Conservation (phyloP, 768 basidiomycete species). For the Rubroboletus pulcherrimus region DNA sequence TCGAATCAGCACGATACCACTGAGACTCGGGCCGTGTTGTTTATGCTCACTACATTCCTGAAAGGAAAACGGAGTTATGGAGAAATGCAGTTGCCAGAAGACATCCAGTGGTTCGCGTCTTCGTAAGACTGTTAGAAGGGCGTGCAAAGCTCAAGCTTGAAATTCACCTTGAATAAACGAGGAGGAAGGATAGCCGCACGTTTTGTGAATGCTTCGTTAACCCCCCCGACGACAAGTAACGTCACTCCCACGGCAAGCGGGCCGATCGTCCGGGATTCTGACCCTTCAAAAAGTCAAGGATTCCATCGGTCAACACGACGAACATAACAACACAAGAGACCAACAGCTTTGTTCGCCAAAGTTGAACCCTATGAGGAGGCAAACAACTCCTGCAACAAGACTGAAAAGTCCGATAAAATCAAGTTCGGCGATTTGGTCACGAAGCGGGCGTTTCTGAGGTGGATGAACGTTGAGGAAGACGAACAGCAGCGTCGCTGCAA, state of each 20-base stretch:
- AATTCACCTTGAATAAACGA: slow-evolving; percentile 60
- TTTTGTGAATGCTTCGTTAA: slow-evolving; percentile 60
- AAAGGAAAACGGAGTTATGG: slow-evolving; percentile 60
- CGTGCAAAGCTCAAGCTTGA: not conserved
- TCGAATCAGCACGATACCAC: not conserved
- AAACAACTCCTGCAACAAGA: slow-evolving; percentile 62
- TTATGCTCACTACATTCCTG: slow-evolving; percentile 29
- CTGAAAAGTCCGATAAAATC: slow-evolving; percentile 66
- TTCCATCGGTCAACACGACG: not conserved
- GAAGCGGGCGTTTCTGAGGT: slow-evolving; percentile 53
- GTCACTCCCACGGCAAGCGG: slow-evolving; percentile 52
- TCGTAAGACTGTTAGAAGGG: not conserved
- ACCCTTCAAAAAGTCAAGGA: slow-evolving; percentile 39
- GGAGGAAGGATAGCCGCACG: slow-evolving; percentile 71
- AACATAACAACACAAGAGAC: slow-evolving; percentile 20
- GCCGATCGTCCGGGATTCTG: slow-evolving; percentile 50
- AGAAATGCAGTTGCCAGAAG: slow-evolving; percentile 57
- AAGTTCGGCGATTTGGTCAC: slow-evolving; percentile 56
- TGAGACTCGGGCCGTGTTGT: not conserved
- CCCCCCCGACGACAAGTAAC: slow-evolving; percentile 44
- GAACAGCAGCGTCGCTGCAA: slow-evolving; percentile 57
- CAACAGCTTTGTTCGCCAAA: slow-evolving; percentile 61
- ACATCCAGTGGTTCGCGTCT: slow-evolving; percentile 68
- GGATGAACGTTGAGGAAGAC: slow-evolving; percentile 76
- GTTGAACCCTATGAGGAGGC: slow-evolving; percentile 68